These are phyloP conservation scores for Euclidium syriacum DNA, from an alignment of 345 rosid genomes.

Conservation along the genomic window DNA sequence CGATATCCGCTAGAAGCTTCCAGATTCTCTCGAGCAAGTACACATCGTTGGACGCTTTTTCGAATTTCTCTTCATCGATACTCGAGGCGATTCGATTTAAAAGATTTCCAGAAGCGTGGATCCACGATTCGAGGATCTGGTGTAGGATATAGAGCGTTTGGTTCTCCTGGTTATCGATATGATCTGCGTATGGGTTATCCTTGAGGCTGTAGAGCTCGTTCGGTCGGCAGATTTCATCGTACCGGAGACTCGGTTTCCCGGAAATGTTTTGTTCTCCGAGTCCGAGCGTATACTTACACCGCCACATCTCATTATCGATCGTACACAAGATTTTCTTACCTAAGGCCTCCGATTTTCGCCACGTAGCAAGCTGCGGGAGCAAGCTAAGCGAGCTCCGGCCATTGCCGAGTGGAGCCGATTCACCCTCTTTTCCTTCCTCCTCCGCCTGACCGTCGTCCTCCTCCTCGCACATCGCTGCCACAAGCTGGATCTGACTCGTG, in stretches of 20 bases:
- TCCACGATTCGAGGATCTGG: conserved; percentile 90
- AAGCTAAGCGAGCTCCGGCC: conserved; percentile 65
- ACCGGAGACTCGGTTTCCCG: conserved; percentile 71
- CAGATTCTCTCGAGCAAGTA: conserved; percentile 59
- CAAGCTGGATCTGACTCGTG: conserved; percentile 59
- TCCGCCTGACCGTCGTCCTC: conserved; percentile 17
- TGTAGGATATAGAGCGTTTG: conserved; percentile 54
- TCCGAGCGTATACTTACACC: conserved; percentile 73
- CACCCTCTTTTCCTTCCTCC: background rate
- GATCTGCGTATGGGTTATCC: conserved; percentile 46
- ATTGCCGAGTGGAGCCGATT: conserved; percentile 33
- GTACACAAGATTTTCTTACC: conserved; percentile 58
- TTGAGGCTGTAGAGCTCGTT: conserved; percentile 49
- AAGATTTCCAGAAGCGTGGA: conserved; percentile 41
- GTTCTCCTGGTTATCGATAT: conserved; percentile 65
- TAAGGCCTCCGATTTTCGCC: conserved; percentile 65
- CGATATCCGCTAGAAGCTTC: conserved; percentile 68
- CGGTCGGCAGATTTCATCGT: conserved; percentile 80
- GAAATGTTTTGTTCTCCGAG: conserved; percentile 76
- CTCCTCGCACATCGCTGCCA: conserved; percentile 51
- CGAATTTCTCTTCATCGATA: conserved; percentile 41
- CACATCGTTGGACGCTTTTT: conserved; percentile 52
- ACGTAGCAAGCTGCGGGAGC: conserved; percentile 66
- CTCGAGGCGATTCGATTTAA: conserved; percentile 41
- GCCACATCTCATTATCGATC: conserved; percentile 77